phyloP scores from a whole-genome alignment of 495 filamentous ascomycete genomes.

The Neurospora sp. region DNA sequence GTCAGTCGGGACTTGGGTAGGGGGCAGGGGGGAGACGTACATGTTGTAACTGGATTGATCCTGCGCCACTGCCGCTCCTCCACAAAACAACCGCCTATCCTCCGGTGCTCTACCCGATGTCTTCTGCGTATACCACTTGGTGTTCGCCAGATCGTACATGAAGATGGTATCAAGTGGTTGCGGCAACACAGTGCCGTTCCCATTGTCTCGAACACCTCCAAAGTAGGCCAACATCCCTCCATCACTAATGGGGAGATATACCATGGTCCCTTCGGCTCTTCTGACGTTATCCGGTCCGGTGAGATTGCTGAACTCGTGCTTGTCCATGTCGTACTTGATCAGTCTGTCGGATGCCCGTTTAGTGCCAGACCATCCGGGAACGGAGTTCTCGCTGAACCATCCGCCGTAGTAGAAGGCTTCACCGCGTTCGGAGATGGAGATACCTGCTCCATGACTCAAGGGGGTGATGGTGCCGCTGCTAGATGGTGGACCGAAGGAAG shows the following conservation, averaged over 20 bases:
- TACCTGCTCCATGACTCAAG: slow-evolving; percentile 14
- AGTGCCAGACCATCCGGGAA: slow-evolving; percentile 28
- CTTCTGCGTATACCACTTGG: slow-evolving; percentile 14
- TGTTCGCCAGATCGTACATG: slow-evolving; percentile 12
- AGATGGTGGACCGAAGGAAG: slow-evolving; percentile 16
- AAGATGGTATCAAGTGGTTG: slow-evolving; percentile 14
- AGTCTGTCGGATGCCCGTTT: slow-evolving; percentile 6
- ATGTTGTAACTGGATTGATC: slow-evolving; percentile 19
- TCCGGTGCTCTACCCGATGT: slow-evolving; percentile 6
- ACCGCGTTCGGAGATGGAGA: slow-evolving; percentile 14
- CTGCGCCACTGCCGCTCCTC: slow-evolving; percentile 12
- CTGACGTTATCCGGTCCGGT: slow-evolving; percentile 9
- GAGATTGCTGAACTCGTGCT: slow-evolving; percentile 6
- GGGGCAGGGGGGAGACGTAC: background rate
- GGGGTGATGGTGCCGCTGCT: slow-evolving; percentile 8
- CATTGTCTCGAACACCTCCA: slow-evolving; percentile 10
- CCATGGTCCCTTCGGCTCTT: slow-evolving; percentile 15
- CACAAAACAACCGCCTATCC: slow-evolving; percentile 10
- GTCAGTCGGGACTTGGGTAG: too few species aligned
- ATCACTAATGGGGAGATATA: slow-evolving; percentile 14
- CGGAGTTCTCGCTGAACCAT: slow-evolving; percentile 35
- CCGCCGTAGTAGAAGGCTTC: slow-evolving; percentile 33
- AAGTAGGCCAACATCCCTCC: slow-evolving; percentile 17
- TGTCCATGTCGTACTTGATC: slow-evolving; percentile 18
- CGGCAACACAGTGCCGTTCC: slow-evolving; percentile 7